Percentiles rank a stretch among this genome's conserved stretches.
phyloP scores from a whole-genome alignment of 2,329 filamentous ascomycete genomes.

The Aspergillus ibericus region DNA sequence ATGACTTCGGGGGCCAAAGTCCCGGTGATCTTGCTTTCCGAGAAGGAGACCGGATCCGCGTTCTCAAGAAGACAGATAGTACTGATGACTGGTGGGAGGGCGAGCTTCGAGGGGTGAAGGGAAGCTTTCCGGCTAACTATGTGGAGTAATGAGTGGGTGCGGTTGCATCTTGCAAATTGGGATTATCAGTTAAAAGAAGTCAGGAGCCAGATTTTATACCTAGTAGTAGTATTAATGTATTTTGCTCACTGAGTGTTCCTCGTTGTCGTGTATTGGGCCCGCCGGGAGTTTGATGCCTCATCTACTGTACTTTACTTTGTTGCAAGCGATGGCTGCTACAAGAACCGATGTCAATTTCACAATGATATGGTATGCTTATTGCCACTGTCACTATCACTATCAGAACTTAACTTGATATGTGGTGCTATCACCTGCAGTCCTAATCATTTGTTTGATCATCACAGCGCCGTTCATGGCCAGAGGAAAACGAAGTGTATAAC shows the following conservation, averaged over 20 bases:
- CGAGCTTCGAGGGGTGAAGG: constrained; percentile 66
- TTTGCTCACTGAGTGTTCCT: too few species aligned
- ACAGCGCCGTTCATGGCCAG: not conserved
- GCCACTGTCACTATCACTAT: not conserved
- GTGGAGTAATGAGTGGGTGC: constrained; percentile 48
- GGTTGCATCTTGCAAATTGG: too few species aligned
- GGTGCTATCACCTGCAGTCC: not conserved
- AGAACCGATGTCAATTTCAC: not conserved
- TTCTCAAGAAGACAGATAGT: constrained; percentile 75
- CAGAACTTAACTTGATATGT: not conserved
- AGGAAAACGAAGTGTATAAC: not conserved
- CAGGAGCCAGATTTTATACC: not conserved
- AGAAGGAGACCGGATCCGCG: constrained; percentile 74
- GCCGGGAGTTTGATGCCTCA: too few species aligned
- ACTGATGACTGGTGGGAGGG: constrained; percentile 89
- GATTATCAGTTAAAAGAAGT: too few species aligned
- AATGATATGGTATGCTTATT: not conserved
- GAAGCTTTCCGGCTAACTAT: constrained; percentile 83
- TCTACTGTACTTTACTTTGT: too few species aligned
- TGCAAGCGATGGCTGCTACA: not conserved
- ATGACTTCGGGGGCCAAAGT: constrained; percentile 70
- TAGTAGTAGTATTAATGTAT: too few species aligned
- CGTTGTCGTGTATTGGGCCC: too few species aligned
- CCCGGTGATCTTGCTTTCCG: constrained; percentile 70
- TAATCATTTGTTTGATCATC: not conserved